Conservation (phyloP, 192 early-diverging fungal species). For the Anaeromyces robustus region DNA sequence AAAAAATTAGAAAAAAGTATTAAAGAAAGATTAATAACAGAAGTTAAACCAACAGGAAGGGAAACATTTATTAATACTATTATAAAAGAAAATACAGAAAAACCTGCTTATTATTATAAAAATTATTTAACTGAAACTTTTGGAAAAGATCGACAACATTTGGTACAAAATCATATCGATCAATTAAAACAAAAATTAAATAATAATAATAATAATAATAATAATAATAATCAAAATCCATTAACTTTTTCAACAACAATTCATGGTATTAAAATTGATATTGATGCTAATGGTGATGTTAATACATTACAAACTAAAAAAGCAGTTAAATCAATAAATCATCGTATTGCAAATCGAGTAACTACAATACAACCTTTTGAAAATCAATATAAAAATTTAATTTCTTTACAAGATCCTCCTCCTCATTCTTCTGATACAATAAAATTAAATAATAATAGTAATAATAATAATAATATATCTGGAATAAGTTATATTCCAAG, state of each 20-base stretch:
- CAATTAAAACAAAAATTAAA: background rate
- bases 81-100: background rate
- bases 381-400: background rate
- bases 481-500: background rate
- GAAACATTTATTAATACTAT: background rate
- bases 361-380: background rate
- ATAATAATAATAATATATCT: background rate
- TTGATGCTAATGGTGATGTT: background rate
- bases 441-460: too few relatives aligned
- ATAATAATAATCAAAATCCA: too few relatives aligned
- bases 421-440: too few relatives aligned
- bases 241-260: too few relatives aligned
- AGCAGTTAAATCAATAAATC: background rate
- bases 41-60: background rate
- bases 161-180: background rate
- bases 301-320: background rate
- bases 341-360: background rate
- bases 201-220: background rate
- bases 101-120: background rate
- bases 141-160: background rate
- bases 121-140: background rate
- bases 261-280: background rate
- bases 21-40: background rate
- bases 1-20: background rate
- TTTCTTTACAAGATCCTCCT: background rate